phyloP scores from a whole-genome alignment of 371 early-diverging fungal species.

The Mortierella sp. region DNA sequence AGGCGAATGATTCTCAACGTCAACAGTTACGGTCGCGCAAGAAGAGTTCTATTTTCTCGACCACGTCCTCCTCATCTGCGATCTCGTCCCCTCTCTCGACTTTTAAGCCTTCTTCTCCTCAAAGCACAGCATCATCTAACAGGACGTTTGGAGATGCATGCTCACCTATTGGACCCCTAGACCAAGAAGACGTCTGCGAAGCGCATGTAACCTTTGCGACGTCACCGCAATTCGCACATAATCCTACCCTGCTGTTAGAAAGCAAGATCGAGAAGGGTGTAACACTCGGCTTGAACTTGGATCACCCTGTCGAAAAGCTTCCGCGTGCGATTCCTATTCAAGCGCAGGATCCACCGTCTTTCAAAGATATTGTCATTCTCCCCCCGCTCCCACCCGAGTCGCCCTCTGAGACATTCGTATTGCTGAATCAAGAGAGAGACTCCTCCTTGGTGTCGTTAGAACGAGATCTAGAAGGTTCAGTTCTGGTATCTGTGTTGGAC shows the following conservation, averaged over 20 bases:
- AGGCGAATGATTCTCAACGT: not conserved
- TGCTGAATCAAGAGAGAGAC: constrained; percentile 13
- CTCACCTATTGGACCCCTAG: not conserved
- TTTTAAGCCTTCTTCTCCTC: constrained; percentile 15
- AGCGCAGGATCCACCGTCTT: not conserved
- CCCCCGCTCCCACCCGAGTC: constrained; percentile 39
- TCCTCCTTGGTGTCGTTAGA: constrained; percentile 6
- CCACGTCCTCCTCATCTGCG: constrained; percentile 11
- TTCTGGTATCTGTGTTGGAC: constrained; percentile 4
- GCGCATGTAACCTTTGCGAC: not conserved
- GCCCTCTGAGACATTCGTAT: constrained; percentile 31
- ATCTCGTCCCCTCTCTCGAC: constrained; percentile 10
- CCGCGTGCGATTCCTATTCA: not conserved
- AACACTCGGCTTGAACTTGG: not conserved
- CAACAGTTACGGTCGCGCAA: constrained; percentile 7
- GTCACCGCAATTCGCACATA: not conserved
- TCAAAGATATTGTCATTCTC: constrained; percentile 15
- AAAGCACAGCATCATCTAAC: not conserved
- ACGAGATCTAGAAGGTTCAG: constrained; percentile 11
- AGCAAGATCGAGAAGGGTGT: not conserved
- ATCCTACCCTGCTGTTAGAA: not conserved
- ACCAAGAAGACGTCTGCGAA: not conserved
- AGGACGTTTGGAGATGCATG: not conserved
- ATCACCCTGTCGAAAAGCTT: not conserved
- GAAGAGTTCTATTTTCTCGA: constrained; percentile 26